These are phyloP conservation scores for Colletotrichum higginsianum DNA, from an alignment of 2,329 filamentous ascomycete species.

Conservation along the genomic window DNA sequence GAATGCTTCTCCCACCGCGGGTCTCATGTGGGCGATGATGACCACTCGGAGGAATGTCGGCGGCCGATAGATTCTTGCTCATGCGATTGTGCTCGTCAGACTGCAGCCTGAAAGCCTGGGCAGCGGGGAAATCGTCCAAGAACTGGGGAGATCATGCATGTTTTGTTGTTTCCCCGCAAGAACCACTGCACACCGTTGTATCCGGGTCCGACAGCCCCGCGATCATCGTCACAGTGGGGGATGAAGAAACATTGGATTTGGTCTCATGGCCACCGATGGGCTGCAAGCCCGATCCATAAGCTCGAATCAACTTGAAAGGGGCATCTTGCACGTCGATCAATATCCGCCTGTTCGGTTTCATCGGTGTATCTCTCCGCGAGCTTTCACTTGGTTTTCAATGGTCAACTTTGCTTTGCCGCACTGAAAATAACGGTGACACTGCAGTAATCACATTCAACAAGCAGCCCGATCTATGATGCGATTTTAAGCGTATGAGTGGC, in stretches of 20 bases:
- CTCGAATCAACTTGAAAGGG: background rate
- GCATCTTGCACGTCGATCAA: background rate
- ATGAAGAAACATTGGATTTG: background rate
- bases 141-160: slow-evolving; percentile 13
- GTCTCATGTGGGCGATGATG: slow-evolving; percentile 17
- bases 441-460: no score
- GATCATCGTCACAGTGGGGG: slow-evolving; percentile 26
- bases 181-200: background rate
- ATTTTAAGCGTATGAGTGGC: no score
- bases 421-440: no score
- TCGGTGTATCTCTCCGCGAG: background rate
- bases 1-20: background rate
- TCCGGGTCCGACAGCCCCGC: slow-evolving; percentile 32
- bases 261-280: background rate
- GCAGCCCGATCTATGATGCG: no score
- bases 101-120: slow-evolving; percentile 19
- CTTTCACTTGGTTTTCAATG: no score
- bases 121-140: slow-evolving; percentile 23
- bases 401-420: background rate
- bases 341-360: no score
- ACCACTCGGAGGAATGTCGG: slow-evolving; percentile 18
- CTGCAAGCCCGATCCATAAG: background rate
- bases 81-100: slow-evolving; percentile 11
- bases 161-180: slow-evolving; percentile 16
- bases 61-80: slow-evolving; percentile 9